These are phyloP conservation scores for Monilinia laxa DNA, from an alignment of 2,329 filamentous ascomycete species.

Conservation along the genomic window DNA sequence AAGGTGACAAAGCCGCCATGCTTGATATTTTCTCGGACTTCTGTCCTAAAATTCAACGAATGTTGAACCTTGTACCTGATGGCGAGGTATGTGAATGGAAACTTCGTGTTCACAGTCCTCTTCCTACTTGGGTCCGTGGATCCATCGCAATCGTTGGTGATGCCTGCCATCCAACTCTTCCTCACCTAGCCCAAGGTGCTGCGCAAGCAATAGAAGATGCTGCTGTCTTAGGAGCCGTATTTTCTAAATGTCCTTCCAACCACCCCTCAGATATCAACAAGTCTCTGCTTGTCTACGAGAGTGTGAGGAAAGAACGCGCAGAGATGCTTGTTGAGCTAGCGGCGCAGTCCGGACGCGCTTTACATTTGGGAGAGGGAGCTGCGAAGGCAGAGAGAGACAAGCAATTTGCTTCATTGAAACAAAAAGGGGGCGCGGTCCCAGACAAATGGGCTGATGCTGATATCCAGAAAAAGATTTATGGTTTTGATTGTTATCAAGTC, in stretches of 20 bases:
- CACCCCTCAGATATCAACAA: conserved; percentile 46
- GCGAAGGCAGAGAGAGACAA: conserved; percentile 59
- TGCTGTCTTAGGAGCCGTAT: conserved; percentile 56
- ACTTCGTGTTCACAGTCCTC: conserved; percentile 56
- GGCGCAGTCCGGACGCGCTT: conserved; percentile 50
- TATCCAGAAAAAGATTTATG: conserved; percentile 64
- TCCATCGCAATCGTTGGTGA: conserved; percentile 59
- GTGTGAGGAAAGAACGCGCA: conserved; percentile 55
- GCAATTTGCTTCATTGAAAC: conserved; percentile 53
- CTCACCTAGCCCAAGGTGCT: conserved; percentile 66
- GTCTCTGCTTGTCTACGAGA: conserved; percentile 55
- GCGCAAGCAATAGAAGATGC: conserved; percentile 69
- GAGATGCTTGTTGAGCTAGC: conserved; percentile 52
- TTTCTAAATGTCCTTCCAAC: conserved; percentile 44
- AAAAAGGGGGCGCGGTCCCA: conserved; percentile 48
- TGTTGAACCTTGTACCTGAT: conserved; percentile 60
- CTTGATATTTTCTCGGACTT: conserved; percentile 61
- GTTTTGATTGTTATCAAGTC: conserved; percentile 25
- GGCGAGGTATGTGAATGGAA: conserved; percentile 65
- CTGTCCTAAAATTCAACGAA: conserved; percentile 56
- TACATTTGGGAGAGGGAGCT: conserved; percentile 59
- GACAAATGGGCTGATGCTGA: conserved; percentile 72
- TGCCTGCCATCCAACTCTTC: conserved; percentile 66
- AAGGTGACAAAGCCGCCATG: conserved; percentile 60
- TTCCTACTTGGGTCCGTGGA: conserved; percentile 59